phyloP scores from a whole-genome alignment of 2,329 filamentous ascomycete genomes.

The Claviceps pusilla region DNA sequence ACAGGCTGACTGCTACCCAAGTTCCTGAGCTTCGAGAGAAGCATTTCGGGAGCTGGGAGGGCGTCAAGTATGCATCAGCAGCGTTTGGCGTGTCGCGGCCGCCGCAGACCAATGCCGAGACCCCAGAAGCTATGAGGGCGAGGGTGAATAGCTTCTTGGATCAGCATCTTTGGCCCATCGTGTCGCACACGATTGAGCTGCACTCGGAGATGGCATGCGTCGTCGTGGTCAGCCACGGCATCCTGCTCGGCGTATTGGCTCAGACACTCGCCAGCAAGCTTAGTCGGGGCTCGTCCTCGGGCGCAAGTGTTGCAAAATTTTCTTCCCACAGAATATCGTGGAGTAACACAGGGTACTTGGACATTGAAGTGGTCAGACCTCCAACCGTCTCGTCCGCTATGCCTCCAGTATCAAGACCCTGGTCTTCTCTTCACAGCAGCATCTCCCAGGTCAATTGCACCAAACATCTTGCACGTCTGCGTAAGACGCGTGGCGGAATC shows the following conservation, averaged over 20 bases:
- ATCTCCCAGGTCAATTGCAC: constrained; percentile 43
- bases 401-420: constrained; percentile 9
- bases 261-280: constrained; percentile 44
- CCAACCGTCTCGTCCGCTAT: background rate
- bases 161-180: constrained; percentile 42
- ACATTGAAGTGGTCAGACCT: constrained; percentile 13
- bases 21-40: constrained; percentile 48
- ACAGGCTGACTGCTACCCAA: constrained; percentile 10
- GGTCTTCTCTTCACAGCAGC: constrained; percentile 9
- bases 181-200: constrained; percentile 4
- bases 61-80: constrained; percentile 36
- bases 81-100: constrained; percentile 15
- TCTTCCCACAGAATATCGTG: constrained; percentile 17
- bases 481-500: constrained; percentile 68
- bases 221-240: constrained; percentile 62
- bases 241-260: constrained; percentile 60
- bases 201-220: constrained; percentile 27
- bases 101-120: constrained; percentile 42
- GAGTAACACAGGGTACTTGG: constrained; percentile 39
- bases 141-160: constrained; percentile 55
- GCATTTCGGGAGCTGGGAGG: constrained; percentile 59
- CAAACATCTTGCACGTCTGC: constrained; percentile 58
- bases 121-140: constrained; percentile 47
- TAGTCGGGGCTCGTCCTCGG: background rate
- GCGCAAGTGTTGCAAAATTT: background rate